Evolutionary conservation across 2,329 filamentous ascomycete species (phyloP).

Genomic region (Nectriaceae sp.): DNA sequence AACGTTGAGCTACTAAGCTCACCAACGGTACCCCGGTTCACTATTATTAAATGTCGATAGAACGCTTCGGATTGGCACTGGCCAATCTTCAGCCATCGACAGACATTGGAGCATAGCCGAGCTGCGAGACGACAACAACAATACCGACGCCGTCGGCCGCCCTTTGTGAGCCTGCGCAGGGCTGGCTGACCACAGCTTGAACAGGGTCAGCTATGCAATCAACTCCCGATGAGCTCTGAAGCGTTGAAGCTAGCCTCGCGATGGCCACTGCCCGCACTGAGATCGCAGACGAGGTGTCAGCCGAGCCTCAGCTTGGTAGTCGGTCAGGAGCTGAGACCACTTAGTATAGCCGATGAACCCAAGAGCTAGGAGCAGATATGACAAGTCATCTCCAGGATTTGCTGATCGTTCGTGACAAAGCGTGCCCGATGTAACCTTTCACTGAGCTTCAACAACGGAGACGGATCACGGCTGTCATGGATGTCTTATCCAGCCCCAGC

Average conservation of each 20-base stretch:
- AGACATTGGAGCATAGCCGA: conserved; percentile 5
- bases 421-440: background rate
- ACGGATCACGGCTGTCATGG: conserved; percentile 14
- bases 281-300: background rate
- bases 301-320: conserved; percentile 3
- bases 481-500: conserved; percentile 15
- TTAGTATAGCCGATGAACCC: conserved; percentile 10
- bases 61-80: too few species aligned
- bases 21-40: too few species aligned
- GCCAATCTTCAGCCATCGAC: too few species aligned
- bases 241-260: background rate
- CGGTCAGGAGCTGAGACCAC: conserved; percentile 6
- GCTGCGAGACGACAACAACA: conserved; percentile 2
- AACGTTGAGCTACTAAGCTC: too few species aligned
- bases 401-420: background rate
- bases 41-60: too few species aligned
- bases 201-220: background rate
- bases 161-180: background rate
- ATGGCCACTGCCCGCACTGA: background rate
- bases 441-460: too few species aligned
- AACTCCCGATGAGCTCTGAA: background rate
- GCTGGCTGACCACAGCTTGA: background rate
- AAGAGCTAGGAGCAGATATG: conserved; percentile 3
- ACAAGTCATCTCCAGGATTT: conserved; percentile 7
- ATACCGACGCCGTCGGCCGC: background rate